Percentiles rank a stretch among this genome's conserved stretches.
Conservation (phyloP, 306 rosid genomes). For the Vigna mungo region DNA sequence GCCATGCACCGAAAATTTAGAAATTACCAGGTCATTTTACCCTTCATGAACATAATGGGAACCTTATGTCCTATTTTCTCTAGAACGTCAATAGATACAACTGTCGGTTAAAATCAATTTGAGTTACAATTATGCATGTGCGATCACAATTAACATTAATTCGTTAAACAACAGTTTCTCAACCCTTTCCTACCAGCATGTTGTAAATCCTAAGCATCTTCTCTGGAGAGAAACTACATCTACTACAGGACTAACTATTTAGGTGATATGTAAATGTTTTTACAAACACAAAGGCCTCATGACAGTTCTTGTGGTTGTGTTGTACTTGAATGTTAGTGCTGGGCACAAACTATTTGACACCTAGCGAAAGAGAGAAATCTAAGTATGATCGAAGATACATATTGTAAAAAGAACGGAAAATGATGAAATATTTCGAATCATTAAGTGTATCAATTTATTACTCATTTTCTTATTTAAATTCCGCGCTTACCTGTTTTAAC, state of each 20-base stretch:
- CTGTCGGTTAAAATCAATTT: conserved; percentile 6
- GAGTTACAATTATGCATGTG: conserved; percentile 25
- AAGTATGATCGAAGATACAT: not conserved
- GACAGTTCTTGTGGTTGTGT: not conserved
- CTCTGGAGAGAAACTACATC: not conserved
- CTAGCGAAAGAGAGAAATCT: not conserved
- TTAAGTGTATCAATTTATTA: not conserved
- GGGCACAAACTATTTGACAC: not conserved
- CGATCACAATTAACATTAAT: not conserved
- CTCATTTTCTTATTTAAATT: not conserved
- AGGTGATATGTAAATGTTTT: not conserved
- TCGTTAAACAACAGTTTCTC: not conserved
- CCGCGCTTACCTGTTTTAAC: conserved; percentile 7
- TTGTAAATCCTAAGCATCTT: not conserved
- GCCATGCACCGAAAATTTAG: conserved; percentile 18
- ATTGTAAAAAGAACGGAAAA: not conserved
- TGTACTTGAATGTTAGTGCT: conserved; percentile 29
- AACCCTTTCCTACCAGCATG: not conserved
- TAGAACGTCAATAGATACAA: not conserved
- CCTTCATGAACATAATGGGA: conserved; percentile 24
- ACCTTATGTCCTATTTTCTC: conserved; percentile 17
- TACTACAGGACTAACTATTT: not conserved
- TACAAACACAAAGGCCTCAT: not conserved
- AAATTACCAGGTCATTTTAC: conserved; percentile 39
- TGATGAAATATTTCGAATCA: not conserved